Percentiles rank a stretch among this genome's conserved stretches.
Evolutionary conservation across 257 asterid genomes (phyloP).

Genomic region (Leonotis leonurus): DNA sequence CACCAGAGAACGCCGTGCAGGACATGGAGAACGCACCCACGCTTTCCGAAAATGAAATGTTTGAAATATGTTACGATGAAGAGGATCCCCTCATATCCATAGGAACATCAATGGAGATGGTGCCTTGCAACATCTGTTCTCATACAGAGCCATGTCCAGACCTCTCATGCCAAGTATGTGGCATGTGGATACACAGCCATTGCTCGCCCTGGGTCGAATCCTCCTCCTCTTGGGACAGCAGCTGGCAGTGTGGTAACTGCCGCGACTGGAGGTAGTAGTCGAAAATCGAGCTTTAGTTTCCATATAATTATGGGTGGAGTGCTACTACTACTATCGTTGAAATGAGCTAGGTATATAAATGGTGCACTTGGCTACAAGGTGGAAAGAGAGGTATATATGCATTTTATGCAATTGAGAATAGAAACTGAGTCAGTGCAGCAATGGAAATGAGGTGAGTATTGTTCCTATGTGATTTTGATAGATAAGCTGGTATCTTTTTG

Average conservation of each 20-base stretch:
- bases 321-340: not conserved
- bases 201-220: constrained; percentile 81
- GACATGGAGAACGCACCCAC: constrained; percentile 25
- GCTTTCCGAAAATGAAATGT: constrained; percentile 29
- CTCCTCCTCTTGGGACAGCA: constrained; percentile 23
- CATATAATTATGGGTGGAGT: not conserved
- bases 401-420: not conserved
- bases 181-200: constrained; percentile 57
- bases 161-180: constrained; percentile 62
- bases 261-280: constrained; percentile 43
- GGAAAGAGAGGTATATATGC: not conserved
- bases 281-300: not conserved
- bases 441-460: not conserved
- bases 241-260: constrained; percentile 79
- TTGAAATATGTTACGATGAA: constrained; percentile 30
- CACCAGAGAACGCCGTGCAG: constrained; percentile 22
- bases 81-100: constrained; percentile 30
- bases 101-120: constrained; percentile 13
- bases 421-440: not conserved
- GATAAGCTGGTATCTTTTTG: not conserved
- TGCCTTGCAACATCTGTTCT: constrained; percentile 60
- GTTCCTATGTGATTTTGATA: not conserved
- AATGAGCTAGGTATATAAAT: not conserved
- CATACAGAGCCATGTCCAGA: constrained; percentile 59
- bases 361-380: not conserved